A percentile compares a stretch with the other conserved stretches of the same genome.
phyloP scores from a whole-genome alignment of 1,139 yeast species.

The Waltiozyma sp. region DNA sequence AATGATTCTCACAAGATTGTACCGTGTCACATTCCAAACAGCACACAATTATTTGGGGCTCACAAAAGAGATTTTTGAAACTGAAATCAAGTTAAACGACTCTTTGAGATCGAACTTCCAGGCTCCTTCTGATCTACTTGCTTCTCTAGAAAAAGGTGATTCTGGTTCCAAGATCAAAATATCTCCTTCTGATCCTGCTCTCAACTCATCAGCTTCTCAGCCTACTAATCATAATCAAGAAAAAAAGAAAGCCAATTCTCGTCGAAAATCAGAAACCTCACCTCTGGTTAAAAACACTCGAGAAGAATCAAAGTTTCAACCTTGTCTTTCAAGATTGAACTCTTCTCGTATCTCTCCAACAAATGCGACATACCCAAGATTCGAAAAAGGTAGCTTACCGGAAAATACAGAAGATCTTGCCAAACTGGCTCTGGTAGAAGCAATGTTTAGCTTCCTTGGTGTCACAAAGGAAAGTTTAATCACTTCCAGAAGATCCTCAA shows the following conservation, averaged over 20 bases:
- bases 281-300: too few species aligned
- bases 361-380: too few species aligned
- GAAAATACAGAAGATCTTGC: too few species aligned
- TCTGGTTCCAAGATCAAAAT: too few species aligned
- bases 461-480: slow-evolving; percentile 35
- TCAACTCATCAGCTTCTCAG: neutral
- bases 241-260: too few species aligned
- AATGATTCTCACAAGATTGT: slow-evolving; percentile 76
- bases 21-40: slow-evolving; percentile 84
- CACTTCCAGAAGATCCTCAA: slow-evolving; percentile 1
- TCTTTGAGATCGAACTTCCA: neutral
- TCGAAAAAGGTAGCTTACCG: too few species aligned
- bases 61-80: slow-evolving; percentile 69
- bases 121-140: neutral
- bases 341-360: too few species aligned
- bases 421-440: slow-evolving; percentile 46
- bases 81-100: slow-evolving; percentile 62
- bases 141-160: neutral
- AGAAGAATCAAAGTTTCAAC: too few species aligned
- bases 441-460: slow-evolving; percentile 64
- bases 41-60: slow-evolving; percentile 80
- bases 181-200: neutral
- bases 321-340: too few species aligned
- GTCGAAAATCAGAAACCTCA: too few species aligned
- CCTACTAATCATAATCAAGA: too few species aligned